These are phyloP conservation scores for Ulota crispa DNA, from an alignment of 225 moss, liverwort and hornwort species.

Conservation along the genomic window DNA sequence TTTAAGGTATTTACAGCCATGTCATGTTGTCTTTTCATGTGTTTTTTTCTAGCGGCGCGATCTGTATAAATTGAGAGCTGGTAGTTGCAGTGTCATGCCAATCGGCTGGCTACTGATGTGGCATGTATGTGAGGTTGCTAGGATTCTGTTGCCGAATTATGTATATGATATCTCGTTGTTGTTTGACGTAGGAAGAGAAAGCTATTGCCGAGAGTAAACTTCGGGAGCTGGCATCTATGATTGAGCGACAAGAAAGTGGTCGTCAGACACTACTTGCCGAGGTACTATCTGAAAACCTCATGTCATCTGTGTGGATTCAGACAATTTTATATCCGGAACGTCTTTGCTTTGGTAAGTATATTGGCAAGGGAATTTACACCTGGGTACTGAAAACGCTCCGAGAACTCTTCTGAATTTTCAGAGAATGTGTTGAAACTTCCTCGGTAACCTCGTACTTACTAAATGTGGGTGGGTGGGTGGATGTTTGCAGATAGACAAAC, in stretches of 20 bases:
- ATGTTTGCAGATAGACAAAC: constrained; percentile 81
- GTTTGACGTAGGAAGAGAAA: constrained; percentile 52
- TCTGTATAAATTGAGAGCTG: not conserved
- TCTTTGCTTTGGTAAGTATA: constrained; percentile 10
- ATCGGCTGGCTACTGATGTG: constrained; percentile 5
- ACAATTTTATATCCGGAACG: not conserved
- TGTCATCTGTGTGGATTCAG: constrained; percentile 1
- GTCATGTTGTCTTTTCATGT: not conserved
- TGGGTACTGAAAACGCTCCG: not conserved
- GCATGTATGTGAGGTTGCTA: not conserved
- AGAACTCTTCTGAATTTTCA: not conserved
- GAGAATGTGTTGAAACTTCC: not conserved
- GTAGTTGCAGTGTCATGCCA: not conserved
- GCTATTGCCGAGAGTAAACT: constrained; percentile 66
- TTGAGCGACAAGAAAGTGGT: constrained; percentile 86
- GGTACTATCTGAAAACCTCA: constrained; percentile 35
- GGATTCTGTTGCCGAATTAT: not conserved
- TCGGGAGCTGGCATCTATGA: constrained; percentile 86
- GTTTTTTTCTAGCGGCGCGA: not conserved
- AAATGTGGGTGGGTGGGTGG: constrained; percentile 3
- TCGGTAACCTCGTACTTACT: not conserved
- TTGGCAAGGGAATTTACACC: not conserved
- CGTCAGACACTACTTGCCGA: constrained; percentile 86
- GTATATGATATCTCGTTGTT: constrained; percentile 16
- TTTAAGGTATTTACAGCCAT: constrained; percentile 35